A percentile compares a stretch with the other conserved stretches of the same genome.
phyloP scores from a whole-genome alignment of 495 filamentous ascomycete genomes.

The Aspergillus olivimuriae region DNA sequence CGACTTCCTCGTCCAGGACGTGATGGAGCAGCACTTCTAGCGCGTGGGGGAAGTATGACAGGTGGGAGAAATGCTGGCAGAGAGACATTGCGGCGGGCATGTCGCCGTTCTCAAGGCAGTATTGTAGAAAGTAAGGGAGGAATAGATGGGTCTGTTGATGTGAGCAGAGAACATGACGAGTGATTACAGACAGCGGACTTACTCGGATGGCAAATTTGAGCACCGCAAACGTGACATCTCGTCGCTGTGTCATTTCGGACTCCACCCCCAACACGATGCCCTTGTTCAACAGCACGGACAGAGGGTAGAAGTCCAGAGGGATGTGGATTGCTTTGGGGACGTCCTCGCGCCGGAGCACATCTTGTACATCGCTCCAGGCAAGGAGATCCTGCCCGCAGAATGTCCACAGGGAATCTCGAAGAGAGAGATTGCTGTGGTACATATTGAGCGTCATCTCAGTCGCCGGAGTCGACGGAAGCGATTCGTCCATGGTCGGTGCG shows the following conservation, averaged over 20 bases:
- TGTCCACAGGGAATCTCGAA: constrained; percentile 87
- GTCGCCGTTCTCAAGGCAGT: constrained; percentile 65
- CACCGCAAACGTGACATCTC: constrained; percentile 82
- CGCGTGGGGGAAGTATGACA: constrained; percentile 88
- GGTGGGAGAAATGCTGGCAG: constrained; percentile 72
- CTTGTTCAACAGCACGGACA: constrained; percentile 78
- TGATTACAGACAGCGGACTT: constrained; percentile 19
- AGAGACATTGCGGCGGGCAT: constrained; percentile 67
- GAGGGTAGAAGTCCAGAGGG: constrained; percentile 85
- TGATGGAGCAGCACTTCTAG: constrained; percentile 90
- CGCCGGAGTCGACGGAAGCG: constrained; percentile 46
- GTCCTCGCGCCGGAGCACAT: constrained; percentile 58
- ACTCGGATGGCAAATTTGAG: constrained; percentile 79
- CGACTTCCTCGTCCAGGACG: constrained; percentile 91
- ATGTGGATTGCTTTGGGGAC: constrained; percentile 38
- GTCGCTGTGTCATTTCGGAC: constrained; percentile 81
- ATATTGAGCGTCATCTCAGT: constrained; percentile 40
- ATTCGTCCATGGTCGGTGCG: constrained; percentile 33
- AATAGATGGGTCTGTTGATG: constrained; percentile 71
- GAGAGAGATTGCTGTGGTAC: constrained; percentile 40
- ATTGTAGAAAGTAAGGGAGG: constrained; percentile 76
- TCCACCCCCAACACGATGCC: constrained; percentile 88
- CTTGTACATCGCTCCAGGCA: constrained; percentile 87
- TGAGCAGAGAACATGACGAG: too few species aligned
- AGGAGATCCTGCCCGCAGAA: constrained; percentile 81